A percentile compares a stretch with the other conserved stretches of the same genome.
These are phyloP conservation scores for Pholiota molesta DNA, from an alignment of 768 basidiomycete genomes.

Conservation along the genomic window DNA sequence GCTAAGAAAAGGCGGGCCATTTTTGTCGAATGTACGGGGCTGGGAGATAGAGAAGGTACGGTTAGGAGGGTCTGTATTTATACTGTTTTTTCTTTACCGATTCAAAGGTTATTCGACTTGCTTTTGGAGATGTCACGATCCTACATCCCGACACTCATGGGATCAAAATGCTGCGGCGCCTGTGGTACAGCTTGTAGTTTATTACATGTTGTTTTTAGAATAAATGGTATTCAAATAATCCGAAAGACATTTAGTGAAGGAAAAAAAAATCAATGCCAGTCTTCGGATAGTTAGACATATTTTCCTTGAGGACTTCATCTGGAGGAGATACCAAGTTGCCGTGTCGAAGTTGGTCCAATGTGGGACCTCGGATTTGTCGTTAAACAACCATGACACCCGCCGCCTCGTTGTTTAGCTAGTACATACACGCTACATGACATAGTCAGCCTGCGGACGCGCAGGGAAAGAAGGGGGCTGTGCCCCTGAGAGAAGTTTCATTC, in stretches of 20 bases:
- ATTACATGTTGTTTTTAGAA: neutral
- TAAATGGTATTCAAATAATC: neutral
- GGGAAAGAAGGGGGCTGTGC: neutral
- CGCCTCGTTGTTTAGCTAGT: neutral
- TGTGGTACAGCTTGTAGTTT: neutral
- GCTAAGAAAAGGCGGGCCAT: slow-evolving; percentile 3
- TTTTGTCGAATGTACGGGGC: neutral
- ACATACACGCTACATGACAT: no score
- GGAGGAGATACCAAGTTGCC: neutral
- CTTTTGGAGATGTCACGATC: neutral
- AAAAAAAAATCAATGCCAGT: neutral
- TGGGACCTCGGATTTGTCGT: neutral
- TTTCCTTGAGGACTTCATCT: neutral
- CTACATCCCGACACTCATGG: neutral
- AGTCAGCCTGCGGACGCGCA: slow-evolving; percentile 2
- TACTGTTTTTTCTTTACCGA: neutral
- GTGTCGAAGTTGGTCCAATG: neutral
- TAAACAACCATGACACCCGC: neutral
- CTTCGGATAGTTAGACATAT: neutral
- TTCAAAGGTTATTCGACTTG: neutral
- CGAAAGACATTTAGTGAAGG: neutral
- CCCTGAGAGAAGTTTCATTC: no score
- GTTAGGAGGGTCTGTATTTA: neutral
- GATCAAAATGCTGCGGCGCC: neutral
- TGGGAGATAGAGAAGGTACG: neutral